A percentile compares a stretch with the other conserved stretches of the same genome.
Conservation (phyloP, 1,139 yeast genomes). For the Pichia sp. region DNA sequence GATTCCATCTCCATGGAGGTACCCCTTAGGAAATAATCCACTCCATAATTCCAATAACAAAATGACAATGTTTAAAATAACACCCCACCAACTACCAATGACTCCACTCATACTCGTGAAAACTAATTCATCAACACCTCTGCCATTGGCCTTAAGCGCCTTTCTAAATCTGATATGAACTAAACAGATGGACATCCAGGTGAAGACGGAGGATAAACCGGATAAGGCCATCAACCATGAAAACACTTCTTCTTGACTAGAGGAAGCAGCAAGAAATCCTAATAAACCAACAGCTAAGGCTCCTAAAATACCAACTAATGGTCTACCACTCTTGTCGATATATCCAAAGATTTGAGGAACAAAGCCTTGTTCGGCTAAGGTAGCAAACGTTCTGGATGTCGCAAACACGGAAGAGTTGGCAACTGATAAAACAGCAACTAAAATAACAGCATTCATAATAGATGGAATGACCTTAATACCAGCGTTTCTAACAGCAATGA, state of each 20-base stretch:
- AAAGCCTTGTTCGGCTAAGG: conserved; percentile 76
- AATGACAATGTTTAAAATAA: conserved; percentile 54
- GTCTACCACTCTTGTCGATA: conserved; percentile 69
- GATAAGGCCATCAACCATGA: conserved; percentile 81
- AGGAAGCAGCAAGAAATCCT: conserved; percentile 65
- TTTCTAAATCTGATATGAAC: conserved; percentile 74
- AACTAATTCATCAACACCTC: conserved; percentile 61
- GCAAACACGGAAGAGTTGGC: conserved; percentile 75
- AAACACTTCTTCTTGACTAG: conserved; percentile 55
- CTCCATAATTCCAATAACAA: conserved; percentile 68
- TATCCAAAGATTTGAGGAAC: conserved; percentile 71
- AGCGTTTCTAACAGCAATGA: conserved; percentile 59
- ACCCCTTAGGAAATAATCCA: conserved; percentile 53
- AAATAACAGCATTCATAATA: conserved; percentile 64
- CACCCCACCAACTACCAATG: conserved; percentile 65
- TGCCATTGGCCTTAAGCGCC: conserved; percentile 63
- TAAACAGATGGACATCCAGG: conserved; percentile 76
- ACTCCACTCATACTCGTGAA: conserved; percentile 65
- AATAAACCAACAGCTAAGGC: conserved; percentile 60
- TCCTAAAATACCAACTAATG: conserved; percentile 56
- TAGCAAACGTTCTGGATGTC: conserved; percentile 73
- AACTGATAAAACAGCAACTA: conserved; percentile 62
- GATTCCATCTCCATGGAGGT: conserved; percentile 17
- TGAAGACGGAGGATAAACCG: conserved; percentile 78
- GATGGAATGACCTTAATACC: conserved; percentile 58